phyloP scores from a whole-genome alignment of 2,329 filamentous ascomycete genomes.

The Stagonosporopsis cucurbitacearum region DNA sequence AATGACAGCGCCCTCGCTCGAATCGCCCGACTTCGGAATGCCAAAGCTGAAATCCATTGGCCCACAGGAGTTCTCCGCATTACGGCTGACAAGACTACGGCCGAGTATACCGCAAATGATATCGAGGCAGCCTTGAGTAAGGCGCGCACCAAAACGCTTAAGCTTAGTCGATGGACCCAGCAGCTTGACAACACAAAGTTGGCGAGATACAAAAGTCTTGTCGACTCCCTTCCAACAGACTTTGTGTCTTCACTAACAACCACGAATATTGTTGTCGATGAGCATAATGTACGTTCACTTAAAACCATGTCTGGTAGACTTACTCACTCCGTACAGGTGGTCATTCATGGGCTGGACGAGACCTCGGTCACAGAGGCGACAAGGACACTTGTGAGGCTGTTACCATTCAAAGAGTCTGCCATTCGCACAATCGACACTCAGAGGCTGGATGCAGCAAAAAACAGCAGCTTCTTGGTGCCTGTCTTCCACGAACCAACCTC shows the following conservation, averaged over 20 bases:
- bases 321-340: slow-evolving; percentile 29
- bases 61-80: slow-evolving; percentile 42
- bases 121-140: slow-evolving; percentile 35
- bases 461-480: slow-evolving; percentile 27
- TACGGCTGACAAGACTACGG: slow-evolving; percentile 45
- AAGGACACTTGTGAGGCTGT: slow-evolving; percentile 35
- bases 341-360: slow-evolving; percentile 37
- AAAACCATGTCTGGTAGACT: neutral
- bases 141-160: slow-evolving; percentile 24
- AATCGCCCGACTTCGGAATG: slow-evolving; percentile 37
- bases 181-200: slow-evolving; percentile 17
- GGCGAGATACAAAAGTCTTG: slow-evolving; percentile 7
- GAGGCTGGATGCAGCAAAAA: slow-evolving; percentile 18
- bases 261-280: slow-evolving; percentile 24
- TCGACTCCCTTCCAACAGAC: slow-evolving; percentile 5
- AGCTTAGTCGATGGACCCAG: slow-evolving; percentile 31
- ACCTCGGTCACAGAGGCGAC: slow-evolving; percentile 36
- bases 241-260: slow-evolving; percentile 32
- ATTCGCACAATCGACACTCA: slow-evolving; percentile 29
- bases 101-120: slow-evolving; percentile 47
- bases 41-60: slow-evolving; percentile 38
- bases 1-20: slow-evolving; percentile 30
- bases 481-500: slow-evolving; percentile 24
- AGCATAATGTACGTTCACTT: slow-evolving; percentile 26
- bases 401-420: slow-evolving; percentile 29